Evolutionary conservation across 2,329 filamentous ascomycete genomes (phyloP), one percentile per base, ranked within the genome.

Genomic region (Ophiostoma quercus): DNA sequence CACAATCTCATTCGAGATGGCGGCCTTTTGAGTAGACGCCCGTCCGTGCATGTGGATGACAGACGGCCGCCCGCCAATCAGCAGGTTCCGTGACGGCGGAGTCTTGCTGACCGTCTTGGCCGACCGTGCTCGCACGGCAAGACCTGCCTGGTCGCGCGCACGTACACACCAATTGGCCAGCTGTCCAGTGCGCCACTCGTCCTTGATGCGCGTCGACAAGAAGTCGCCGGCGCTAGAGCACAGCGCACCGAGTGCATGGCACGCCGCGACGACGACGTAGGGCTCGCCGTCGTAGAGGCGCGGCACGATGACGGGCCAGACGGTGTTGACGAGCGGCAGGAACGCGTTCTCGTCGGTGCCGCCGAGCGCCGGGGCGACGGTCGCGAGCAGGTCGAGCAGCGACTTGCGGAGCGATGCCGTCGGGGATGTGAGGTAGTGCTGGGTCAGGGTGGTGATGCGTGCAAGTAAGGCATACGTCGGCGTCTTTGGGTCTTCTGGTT

Each of bases 391-490:
- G 19, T 87, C 85, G 11, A 99, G 86, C 3, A 99, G 84, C 0
- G 90, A 92, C 39, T 88, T 88, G 57, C 94, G 89, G 9, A 99
- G 84, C 12, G 87, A 86, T 0, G 94, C 88, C 0, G 92, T 94
- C 0, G 92, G 89, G 0, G 92, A 94, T 6, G 94, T 93, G 12
- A 99, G 85, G 78, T 97, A 95, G 77, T 97, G 90, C 76, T 97
- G 94, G 5, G 93, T 94, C 0, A 96, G 87, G 67, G 87, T 86
- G 32, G 93, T 88, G 70, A 99, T 95, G 70, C 89, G 90, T 43
- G 92, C 84, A 3, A 98, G 86, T 12, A 97, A 84, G n/a, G 84
- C 84, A 78, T 96, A 96, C 0, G 91, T 92, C 73, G 91, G 90
- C 65, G 90, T 91, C 70, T 87, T 84, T 39, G 85, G 81, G 39